Percentiles rank a stretch among this genome's conserved stretches.
Evolutionary conservation across 169 alveolate species (phyloP).

Genomic region (Cryptosporidium xiaoi): DNA sequence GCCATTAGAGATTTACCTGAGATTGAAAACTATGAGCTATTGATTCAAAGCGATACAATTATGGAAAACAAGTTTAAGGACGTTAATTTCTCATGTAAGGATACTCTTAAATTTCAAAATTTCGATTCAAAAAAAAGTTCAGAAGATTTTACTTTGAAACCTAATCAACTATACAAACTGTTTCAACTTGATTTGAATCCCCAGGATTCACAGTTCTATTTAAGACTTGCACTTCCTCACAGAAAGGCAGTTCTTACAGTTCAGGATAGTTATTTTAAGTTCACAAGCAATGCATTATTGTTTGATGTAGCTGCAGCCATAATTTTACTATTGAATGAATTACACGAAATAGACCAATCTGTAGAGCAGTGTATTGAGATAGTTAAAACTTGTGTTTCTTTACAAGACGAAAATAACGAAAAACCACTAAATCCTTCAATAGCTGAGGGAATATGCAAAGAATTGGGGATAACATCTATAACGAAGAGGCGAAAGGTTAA

Average conservation of each 20-base stretch:
- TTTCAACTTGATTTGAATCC: slow-evolving; percentile 34
- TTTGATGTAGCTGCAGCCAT: slow-evolving; percentile 60
- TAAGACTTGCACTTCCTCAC: slow-evolving; percentile 56
- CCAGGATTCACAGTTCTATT: slow-evolving; percentile 14
- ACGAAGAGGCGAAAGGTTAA: slow-evolving; percentile 2
- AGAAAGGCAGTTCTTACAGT: slow-evolving; percentile 57
- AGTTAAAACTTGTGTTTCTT: slow-evolving; percentile 8
- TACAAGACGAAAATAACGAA: slow-evolving; percentile 1
- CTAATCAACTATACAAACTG: slow-evolving; percentile 29
- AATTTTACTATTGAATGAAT: slow-evolving; percentile 42
- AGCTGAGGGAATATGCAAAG: slow-evolving; percentile 56
- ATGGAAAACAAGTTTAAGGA: slow-evolving; percentile 34
- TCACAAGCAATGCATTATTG: slow-evolving; percentile 5
- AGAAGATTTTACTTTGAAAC: neutral
- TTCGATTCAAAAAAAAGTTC: slow-evolving; percentile 1
- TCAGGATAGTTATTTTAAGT: slow-evolving; percentile 48
- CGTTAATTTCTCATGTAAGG: slow-evolving; percentile 18
- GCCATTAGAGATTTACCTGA: slow-evolving; percentile 28
- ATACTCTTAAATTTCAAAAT: slow-evolving; percentile 24
- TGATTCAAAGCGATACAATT: slow-evolving; percentile 1
- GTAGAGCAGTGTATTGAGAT: slow-evolving; percentile 39
- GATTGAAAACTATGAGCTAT: slow-evolving; percentile 8
- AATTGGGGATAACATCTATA: slow-evolving; percentile 7
- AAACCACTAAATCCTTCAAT: neutral
- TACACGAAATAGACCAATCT: slow-evolving; percentile 43